Evolutionary conservation across 2,329 filamentous ascomycete species (phyloP).

Genomic region (Periconia sp.): DNA sequence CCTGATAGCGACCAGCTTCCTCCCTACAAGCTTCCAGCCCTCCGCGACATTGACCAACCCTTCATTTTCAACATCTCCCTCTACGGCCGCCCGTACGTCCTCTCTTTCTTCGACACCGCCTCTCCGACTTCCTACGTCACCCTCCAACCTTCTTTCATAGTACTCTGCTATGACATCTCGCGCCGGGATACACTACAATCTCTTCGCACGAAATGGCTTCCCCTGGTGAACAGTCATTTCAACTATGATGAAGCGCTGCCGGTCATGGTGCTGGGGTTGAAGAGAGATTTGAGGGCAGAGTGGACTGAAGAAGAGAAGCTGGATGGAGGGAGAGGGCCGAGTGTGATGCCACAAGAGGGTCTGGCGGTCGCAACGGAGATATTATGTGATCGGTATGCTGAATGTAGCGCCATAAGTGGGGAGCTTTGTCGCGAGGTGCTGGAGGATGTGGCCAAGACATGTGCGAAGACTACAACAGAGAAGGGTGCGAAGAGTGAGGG

Average conservation of each 20-base stretch:
- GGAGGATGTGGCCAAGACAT: conserved; percentile 65
- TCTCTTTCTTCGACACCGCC: conserved; percentile 64
- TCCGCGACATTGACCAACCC: conserved; percentile 64
- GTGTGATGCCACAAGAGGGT: conserved; percentile 60
- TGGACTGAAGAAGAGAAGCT: conserved; percentile 41
- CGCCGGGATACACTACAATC: conserved; percentile 58
- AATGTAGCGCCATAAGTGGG: conserved; percentile 67
- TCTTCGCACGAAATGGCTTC: conserved; percentile 53
- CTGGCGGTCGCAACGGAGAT: conserved; percentile 62
- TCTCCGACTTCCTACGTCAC: conserved; percentile 64
- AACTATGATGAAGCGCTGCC: conserved; percentile 59
- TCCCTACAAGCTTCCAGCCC: conserved; percentile 46
- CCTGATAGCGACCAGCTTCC: conserved; percentile 34
- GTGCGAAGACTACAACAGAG: conserved; percentile 63
- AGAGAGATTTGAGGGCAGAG: conserved; percentile 61
- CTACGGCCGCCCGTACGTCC: conserved; percentile 60
- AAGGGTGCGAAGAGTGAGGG: conserved; percentile 57
- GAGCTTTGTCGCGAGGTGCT: conserved; percentile 65
- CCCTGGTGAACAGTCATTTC: conserved; percentile 57
- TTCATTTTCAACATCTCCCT: conserved; percentile 65
- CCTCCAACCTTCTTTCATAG: conserved; percentile 59
- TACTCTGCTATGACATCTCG: conserved; percentile 65
- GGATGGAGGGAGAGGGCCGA: conserved; percentile 41
- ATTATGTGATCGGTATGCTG: conserved; percentile 66
- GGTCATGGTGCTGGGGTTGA: conserved; percentile 65